phyloP scores from a whole-genome alignment of 805 yeast genomes.

The Pichia nanzhaoensis region DNA sequence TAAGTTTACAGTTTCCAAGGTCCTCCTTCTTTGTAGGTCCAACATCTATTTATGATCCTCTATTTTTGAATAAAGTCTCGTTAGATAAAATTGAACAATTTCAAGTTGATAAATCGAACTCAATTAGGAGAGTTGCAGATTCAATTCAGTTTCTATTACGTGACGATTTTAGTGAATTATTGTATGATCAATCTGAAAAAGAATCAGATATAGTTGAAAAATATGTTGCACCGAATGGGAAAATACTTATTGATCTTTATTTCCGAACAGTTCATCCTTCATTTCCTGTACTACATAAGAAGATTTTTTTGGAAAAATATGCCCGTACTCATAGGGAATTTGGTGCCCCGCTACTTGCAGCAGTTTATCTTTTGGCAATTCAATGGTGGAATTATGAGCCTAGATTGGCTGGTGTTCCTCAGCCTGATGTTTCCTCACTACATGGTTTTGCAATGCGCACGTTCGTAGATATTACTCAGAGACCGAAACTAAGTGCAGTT shows the following conservation, averaged over 20 bases:
- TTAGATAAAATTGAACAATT: conserved; percentile 75
- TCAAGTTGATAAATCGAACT: conserved; percentile 56
- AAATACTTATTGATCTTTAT: conserved; percentile 67
- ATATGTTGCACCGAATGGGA: conserved; percentile 89
- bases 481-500: conserved; percentile 87
- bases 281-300: conserved; percentile 85
- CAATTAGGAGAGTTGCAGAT: conserved; percentile 73
- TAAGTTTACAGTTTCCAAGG: conserved; percentile 79
- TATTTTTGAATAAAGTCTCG: conserved; percentile 56
- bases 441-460: conserved; percentile 61
- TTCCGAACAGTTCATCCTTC: conserved; percentile 85
- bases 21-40: conserved; percentile 87
- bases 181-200: conserved; percentile 60
- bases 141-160: conserved; percentile 69
- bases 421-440: conserved; percentile 69
- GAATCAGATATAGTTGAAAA: conserved; percentile 81
- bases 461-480: conserved; percentile 65
- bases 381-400: conserved; percentile 95
- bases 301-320: conserved; percentile 87
- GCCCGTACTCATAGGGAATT: conserved; percentile 86
- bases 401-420: conserved; percentile 62
- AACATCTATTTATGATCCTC: conserved; percentile 74
- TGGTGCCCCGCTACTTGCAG: conserved; percentile 84
- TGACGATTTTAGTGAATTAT: conserved; percentile 71
- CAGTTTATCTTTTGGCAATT: conserved; percentile 80